phyloP scores from a whole-genome alignment of 1,139 yeast genomes.

The Nakaseomyces sp. region DNA sequence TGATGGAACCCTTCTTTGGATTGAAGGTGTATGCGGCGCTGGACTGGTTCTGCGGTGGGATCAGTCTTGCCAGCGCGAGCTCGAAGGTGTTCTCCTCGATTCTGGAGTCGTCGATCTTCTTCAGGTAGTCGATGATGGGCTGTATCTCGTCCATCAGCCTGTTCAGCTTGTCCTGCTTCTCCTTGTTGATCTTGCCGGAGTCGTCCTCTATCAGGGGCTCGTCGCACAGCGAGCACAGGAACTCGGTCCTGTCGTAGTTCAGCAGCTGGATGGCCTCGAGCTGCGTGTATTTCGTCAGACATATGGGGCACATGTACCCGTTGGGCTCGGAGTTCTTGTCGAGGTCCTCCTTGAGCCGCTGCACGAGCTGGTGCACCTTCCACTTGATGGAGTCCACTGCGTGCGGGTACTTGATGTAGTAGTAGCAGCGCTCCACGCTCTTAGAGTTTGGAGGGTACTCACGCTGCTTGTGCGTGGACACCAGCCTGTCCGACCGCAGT shows the following conservation, averaged over 20 bases:
- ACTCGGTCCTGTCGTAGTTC: conserved; percentile 71
- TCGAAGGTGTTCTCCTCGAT: conserved; percentile 88
- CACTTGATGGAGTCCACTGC: conserved; percentile 94
- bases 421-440: conserved; percentile 67
- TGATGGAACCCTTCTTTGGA: conserved; percentile 35
- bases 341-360: conserved; percentile 69
- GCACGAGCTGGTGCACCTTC: conserved; percentile 87
- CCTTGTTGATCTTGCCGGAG: conserved; percentile 70
- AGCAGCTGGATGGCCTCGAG: conserved; percentile 78
- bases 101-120: conserved; percentile 74
- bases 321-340: conserved; percentile 81
- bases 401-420: conserved; percentile 80
- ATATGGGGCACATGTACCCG: conserved; percentile 84
- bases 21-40: conserved; percentile 54
- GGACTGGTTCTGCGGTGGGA: conserved; percentile 74
- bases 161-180: conserved; percentile 76
- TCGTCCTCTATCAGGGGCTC: conserved; percentile 76
- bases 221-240: conserved; percentile 79
- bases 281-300: conserved; percentile 73
- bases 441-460: conserved; percentile 73
- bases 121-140: conserved; percentile 75
- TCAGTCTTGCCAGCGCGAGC: conserved; percentile 62
- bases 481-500: conserved; percentile 72
- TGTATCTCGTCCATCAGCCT: conserved; percentile 82
- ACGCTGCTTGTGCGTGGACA: conserved; percentile 62